A percentile compares a stretch with the other conserved stretches of the same genome.
phyloP scores from a whole-genome alignment of 257 asterid genomes.

The Gentiana macrophylla region DNA sequence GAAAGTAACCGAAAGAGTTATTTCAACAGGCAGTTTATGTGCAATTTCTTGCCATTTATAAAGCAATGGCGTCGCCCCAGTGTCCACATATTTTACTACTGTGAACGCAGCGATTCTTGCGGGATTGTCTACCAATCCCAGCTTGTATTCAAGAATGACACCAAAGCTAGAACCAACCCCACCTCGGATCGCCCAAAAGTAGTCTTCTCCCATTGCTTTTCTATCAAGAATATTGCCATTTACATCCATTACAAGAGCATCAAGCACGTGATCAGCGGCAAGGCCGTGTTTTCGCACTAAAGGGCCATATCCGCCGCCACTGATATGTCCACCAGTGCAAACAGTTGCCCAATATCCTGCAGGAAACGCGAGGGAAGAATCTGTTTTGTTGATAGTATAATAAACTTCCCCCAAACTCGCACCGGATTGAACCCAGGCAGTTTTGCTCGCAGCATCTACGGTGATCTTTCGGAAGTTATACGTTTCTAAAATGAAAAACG shows the following conservation, averaged over 20 bases:
- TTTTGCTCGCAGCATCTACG: too few relatives aligned
- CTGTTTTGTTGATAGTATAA: too few relatives aligned
- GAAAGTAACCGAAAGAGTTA: neutral
- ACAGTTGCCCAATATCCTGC: slow-evolving; percentile 10
- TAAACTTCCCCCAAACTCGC: too few relatives aligned
- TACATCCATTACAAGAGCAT: too few relatives aligned
- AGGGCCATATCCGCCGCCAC: too few relatives aligned
- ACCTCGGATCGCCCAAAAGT: slow-evolving; percentile 16
- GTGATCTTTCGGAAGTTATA: neutral
- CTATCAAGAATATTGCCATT: too few relatives aligned
- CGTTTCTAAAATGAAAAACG: slow-evolving; percentile 10
- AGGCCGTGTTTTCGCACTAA: too few relatives aligned
- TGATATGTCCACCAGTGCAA: too few relatives aligned
- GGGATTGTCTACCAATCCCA: neutral
- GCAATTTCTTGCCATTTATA: neutral
- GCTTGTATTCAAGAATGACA: slow-evolving; percentile 3
- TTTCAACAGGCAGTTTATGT: neutral
- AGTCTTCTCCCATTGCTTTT: slow-evolving; percentile 5
- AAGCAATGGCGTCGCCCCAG: neutral
- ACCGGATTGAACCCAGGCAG: too few relatives aligned
- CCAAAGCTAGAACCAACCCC: slow-evolving; percentile 10
- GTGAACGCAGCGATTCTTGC: neutral
- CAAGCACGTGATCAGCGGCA: neutral
- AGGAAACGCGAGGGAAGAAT: neutral
- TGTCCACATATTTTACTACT: neutral